A percentile compares a stretch with the other conserved stretches of the same genome.
Evolutionary conservation across 306 rosid genomes (phyloP).

Genomic region (Cucurbita ficifolia): DNA sequence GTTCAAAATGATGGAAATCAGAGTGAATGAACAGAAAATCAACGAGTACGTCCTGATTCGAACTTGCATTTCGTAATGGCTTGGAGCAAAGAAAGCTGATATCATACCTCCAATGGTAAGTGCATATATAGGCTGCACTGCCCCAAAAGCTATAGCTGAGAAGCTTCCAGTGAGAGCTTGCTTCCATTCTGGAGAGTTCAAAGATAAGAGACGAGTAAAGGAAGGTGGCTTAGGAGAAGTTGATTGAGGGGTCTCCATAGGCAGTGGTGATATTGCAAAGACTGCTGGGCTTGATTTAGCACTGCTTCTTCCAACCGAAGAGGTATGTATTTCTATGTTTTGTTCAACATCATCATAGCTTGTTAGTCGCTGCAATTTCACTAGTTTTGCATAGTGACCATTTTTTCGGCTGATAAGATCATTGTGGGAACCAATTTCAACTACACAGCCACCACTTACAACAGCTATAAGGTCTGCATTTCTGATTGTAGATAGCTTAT

Average conservation of each 20-base stretch:
- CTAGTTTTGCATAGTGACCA: constrained; percentile 71
- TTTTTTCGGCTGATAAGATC: constrained; percentile 47
- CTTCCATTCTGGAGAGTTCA: constrained; percentile 82
- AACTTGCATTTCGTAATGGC: constrained; percentile 56
- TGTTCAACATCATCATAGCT: constrained; percentile 50
- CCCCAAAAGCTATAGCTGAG: constrained; percentile 63
- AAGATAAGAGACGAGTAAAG: constrained; percentile 49
- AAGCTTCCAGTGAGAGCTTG: constrained; percentile 65
- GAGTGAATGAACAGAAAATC: constrained; percentile 50
- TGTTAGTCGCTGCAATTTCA: constrained; percentile 58
- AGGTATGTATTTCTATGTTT: constrained; percentile 17
- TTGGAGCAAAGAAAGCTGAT: constrained; percentile 62
- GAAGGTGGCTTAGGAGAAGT: constrained; percentile 44
- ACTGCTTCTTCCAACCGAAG: constrained; percentile 62
- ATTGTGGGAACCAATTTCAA: constrained; percentile 61
- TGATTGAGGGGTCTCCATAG: constrained; percentile 9
- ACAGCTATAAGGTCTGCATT: constrained; percentile 85
- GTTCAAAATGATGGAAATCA: constrained; percentile 57
- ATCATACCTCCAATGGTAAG: constrained; percentile 84
- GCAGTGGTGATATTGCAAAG: constrained; percentile 47
- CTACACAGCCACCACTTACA: constrained; percentile 47
- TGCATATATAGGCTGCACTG: constrained; percentile 85
- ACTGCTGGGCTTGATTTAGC: constrained; percentile 59
- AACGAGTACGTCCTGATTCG: constrained; percentile 54
- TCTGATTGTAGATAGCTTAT: constrained; percentile 80